Base-by-base conservation (phyloP, 345 rosid species). In the Erodium maritimum region DNA sequence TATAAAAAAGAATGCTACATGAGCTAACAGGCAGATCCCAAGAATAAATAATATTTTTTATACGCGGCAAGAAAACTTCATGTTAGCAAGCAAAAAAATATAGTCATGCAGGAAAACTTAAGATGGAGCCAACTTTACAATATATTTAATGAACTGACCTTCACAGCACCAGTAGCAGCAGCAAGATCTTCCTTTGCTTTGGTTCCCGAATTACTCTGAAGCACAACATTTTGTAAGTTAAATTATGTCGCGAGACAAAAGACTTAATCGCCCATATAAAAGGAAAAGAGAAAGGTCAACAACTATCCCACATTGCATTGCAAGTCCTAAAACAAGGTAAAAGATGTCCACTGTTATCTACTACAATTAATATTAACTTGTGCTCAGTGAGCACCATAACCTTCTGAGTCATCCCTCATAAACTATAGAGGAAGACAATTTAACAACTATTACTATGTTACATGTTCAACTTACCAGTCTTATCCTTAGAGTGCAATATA, bases 121-220 rank as follows among this genome's bases (percentile, higher is more conserved):
- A 42, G 14, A 42, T 42, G 48, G 14, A 42, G 48, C 48, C 48
- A 42, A 42, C 48, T 42, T 12, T 42, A 10, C 8, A 42, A 42
- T 20, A 16, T 13, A 53, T 50, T 58, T 46, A 54, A 73, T 58
- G 55, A 62, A 65, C 86, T 71, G 69, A 87, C 99, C 97, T 93
- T 78, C 56, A 93, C 99, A 75, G 97, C 97, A 68, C 62, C 77
- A n/a, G 95, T 93, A 69, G 97, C 97, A 76, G 95, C 90, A 71
- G 97, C 95, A 77, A 93, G 97, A 79, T 93, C 99, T 80, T 93
- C 97, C 75, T 93, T 89, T 19, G 97, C 97, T 81, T 87, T 93
- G 23, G 86, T 87, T 69, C 99, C 95, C 1, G 99, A 93, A 66
- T 89, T 90, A 69, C 99, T 93, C 99, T 93, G 82, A 52, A 79